These are phyloP conservation scores for Beauveria australis DNA, from an alignment of 2,329 filamentous ascomycete species.

Conservation along the genomic window DNA sequence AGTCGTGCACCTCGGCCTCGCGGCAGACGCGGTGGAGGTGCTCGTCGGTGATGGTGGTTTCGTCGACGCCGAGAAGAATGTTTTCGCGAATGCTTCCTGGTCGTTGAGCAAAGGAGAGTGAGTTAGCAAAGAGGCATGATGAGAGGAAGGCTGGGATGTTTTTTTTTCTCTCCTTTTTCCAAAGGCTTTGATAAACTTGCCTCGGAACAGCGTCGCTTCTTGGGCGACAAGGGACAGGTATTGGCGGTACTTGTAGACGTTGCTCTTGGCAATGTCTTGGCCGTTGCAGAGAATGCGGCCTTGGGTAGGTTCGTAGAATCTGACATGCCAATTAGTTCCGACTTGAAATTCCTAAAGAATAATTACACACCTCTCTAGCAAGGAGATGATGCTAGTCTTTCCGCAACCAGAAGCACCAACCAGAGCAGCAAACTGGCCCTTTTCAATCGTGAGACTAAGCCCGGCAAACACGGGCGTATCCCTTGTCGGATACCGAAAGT, in stretches of 20 bases:
- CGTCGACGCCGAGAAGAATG: slow-evolving; percentile 55
- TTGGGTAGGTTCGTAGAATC: slow-evolving; percentile 60
- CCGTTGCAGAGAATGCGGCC: slow-evolving; percentile 60
- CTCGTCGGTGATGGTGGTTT: slow-evolving; percentile 42
- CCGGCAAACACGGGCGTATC: slow-evolving; percentile 49
- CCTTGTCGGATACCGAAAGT: slow-evolving; percentile 54
- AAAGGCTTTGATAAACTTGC: slow-evolving; percentile 20
- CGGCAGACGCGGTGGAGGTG: slow-evolving; percentile 44
- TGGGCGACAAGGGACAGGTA: slow-evolving; percentile 65
- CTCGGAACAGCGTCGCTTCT: slow-evolving; percentile 65
- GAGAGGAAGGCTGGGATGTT: not conserved
- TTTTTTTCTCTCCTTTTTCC: not conserved
- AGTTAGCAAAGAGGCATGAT: not conserved
- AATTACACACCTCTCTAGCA: slow-evolving; percentile 40
- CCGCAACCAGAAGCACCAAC: slow-evolving; percentile 64
- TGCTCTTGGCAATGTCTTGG: slow-evolving; percentile 48
- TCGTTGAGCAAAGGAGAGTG: not conserved
- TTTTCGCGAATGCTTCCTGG: slow-evolving; percentile 58
- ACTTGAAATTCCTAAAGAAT: accelerated
- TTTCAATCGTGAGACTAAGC: slow-evolving; percentile 55
- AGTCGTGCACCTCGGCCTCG: slow-evolving; percentile 62
- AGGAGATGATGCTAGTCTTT: slow-evolving; percentile 62
- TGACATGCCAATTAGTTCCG: slow-evolving; percentile 1
- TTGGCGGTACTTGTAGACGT: slow-evolving; percentile 54
- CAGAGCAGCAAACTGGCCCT: slow-evolving; percentile 62